Evolutionary conservation across 2,329 filamentous ascomycete genomes (phyloP).

Genomic region (Proliferodiscus dingleyae): DNA sequence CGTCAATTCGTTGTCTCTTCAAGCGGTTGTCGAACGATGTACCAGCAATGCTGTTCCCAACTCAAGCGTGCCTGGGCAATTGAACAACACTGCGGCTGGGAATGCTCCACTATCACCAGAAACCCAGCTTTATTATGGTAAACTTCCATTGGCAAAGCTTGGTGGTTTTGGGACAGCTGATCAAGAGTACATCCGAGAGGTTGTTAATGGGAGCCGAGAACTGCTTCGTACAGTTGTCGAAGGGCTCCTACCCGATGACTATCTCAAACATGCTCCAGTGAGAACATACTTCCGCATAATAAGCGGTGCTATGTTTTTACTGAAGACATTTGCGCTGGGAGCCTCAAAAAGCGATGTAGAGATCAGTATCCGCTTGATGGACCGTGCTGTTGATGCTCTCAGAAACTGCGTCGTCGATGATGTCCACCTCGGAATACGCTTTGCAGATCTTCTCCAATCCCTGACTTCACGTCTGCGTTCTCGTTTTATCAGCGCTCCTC

Average conservation of each 20-base stretch:
- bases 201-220: conserved; percentile 72
- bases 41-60: conserved; percentile 64
- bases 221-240: conserved; percentile 74
- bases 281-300: conserved; percentile 84
- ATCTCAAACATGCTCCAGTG: conserved; percentile 77
- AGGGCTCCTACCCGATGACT: conserved; percentile 66
- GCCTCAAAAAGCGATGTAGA: conserved; percentile 74
- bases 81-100: conserved; percentile 34
- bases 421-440: conserved; percentile 78
- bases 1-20: conserved; percentile 86
- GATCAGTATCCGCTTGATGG: conserved; percentile 69
- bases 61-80: conserved; percentile 29
- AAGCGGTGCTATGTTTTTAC: conserved; percentile 76
- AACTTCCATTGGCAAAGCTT: conserved; percentile 57
- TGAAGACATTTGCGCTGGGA: conserved; percentile 79
- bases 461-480: conserved; percentile 69
- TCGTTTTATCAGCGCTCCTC: conserved; percentile 64
- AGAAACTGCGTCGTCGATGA: conserved; percentile 78
- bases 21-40: conserved; percentile 91
- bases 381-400: conserved; percentile 67
- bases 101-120: conserved; percentile 50
- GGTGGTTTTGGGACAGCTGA: conserved; percentile 62
- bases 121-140: conserved; percentile 60
- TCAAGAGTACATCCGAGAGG: conserved; percentile 69
- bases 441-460: conserved; percentile 76